phyloP scores from a whole-genome alignment of 192 early-diverging fungal genomes.

The Kappamyces sp. region DNA sequence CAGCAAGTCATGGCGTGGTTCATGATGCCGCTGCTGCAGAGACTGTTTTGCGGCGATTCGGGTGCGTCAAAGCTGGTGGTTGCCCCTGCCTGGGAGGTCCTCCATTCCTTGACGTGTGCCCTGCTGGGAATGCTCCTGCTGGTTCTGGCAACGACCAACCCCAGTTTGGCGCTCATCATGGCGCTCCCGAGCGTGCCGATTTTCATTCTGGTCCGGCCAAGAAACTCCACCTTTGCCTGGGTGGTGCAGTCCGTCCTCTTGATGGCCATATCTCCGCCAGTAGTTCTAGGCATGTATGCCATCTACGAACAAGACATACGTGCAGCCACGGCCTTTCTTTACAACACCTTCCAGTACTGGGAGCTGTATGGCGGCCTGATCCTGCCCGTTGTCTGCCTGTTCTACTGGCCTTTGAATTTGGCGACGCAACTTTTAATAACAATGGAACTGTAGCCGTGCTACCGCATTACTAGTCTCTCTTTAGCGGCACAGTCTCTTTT shows the following conservation, averaged over 20 bases:
- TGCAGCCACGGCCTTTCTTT: conserved; percentile 9
- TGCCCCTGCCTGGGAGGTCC: conserved; percentile 30
- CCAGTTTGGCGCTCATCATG: conserved; percentile 30
- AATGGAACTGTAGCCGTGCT: conserved; percentile 12
- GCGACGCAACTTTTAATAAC: conserved; percentile 32
- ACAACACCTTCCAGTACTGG: conserved; percentile 18
- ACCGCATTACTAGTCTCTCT: conserved; percentile 65
- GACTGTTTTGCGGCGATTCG: conserved; percentile 26
- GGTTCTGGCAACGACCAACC: conserved; percentile 34
- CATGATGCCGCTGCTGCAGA: conserved; percentile 24
- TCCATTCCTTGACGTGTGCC: conserved; percentile 30
- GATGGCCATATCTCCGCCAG: conserved; percentile 23
- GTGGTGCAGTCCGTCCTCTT: conserved; percentile 19
- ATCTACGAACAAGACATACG: conserved; percentile 11
- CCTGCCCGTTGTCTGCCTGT: conserved; percentile 23
- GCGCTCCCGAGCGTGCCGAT: conserved; percentile 33
- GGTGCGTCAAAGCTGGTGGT: conserved; percentile 13
- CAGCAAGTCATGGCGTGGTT: conserved; percentile 18
- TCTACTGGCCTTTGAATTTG: conserved; percentile 39
- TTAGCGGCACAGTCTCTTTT: conserved; percentile 69
- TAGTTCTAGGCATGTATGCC: conserved; percentile 18
- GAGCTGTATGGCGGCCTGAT: conserved; percentile 35
- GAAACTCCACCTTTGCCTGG: conserved; percentile 1
- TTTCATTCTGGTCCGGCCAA: conserved; percentile 23
- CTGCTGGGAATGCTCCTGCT: conserved; percentile 27